A percentile compares a stretch with the other conserved stretches of the same genome.
phyloP scores from a whole-genome alignment of 1,284 basidiomycete genomes.

The Xerocomus nothofagi region DNA sequence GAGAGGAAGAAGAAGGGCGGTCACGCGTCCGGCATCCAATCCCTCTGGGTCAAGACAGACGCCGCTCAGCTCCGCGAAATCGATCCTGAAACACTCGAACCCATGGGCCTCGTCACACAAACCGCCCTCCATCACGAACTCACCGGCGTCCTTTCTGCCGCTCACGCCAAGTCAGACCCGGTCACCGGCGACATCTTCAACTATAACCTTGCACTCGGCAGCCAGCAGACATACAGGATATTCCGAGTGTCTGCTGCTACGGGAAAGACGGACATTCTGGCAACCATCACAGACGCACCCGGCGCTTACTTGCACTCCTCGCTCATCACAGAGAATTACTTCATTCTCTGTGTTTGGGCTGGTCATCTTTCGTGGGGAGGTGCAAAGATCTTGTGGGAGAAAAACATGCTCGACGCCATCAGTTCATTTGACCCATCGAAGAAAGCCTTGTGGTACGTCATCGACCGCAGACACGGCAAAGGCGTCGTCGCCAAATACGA shows the following conservation, averaged over 20 bases:
- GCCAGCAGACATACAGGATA: conserved; percentile 30
- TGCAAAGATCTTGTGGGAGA: conserved; percentile 32
- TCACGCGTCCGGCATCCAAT: conserved; percentile 30
- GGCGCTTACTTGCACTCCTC: conserved; percentile 40
- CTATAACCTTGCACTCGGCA: conserved; percentile 32
- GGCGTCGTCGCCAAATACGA: conserved; percentile 40
- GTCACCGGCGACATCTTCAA: conserved; percentile 39
- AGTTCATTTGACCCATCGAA: conserved; percentile 32
- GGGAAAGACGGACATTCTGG: conserved; percentile 36
- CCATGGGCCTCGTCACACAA: conserved; percentile 32
- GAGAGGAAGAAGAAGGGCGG: conserved; percentile 19
- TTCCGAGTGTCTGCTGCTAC: conserved; percentile 35
- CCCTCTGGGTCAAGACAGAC: conserved; percentile 39
- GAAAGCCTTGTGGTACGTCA: conserved; percentile 37
- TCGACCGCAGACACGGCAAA: conserved; percentile 37
- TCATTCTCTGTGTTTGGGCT: conserved; percentile 38
- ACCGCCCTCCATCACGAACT: conserved; percentile 34
- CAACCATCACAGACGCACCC: conserved; percentile 39
- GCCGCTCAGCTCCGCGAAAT: conserved; percentile 28
- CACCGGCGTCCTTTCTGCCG: conserved; percentile 35
- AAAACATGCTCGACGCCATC: conserved; percentile 36
- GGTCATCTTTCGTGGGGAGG: conserved; percentile 33
- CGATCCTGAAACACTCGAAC: conserved; percentile 38
- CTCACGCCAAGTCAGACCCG: conserved; percentile 40
- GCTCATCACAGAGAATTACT: conserved; percentile 37